Evolutionary conservation across 768 basidiomycete genomes (phyloP).

Genomic region (Fomitopsis pulvina): DNA sequence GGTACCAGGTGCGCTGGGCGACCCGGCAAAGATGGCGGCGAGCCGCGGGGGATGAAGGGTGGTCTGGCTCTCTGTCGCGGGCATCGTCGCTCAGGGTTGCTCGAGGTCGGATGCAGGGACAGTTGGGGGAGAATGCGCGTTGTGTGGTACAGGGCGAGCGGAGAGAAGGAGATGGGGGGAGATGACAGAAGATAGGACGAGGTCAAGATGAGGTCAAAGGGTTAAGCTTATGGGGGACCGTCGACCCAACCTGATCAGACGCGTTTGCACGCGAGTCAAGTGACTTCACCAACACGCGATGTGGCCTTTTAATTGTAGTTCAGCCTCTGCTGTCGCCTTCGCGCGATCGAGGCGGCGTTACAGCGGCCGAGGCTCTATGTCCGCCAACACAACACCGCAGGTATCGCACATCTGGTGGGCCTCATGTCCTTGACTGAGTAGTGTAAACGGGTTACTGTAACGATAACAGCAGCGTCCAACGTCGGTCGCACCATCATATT

Average conservation of each 20-base stretch:
- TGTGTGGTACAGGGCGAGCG: too few relatives aligned
- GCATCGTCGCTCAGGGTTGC: neutral
- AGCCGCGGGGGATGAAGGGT: constrained; percentile 66
- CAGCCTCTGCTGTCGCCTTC: neutral
- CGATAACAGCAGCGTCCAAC: too few relatives aligned
- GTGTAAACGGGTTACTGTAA: too few relatives aligned
- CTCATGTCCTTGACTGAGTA: too few relatives aligned
- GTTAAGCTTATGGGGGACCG: neutral
- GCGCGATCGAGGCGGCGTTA: constrained; percentile 1
- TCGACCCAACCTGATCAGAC: neutral
- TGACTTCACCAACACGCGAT: constrained; percentile 4
- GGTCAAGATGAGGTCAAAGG: neutral
- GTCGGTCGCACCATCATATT: too few relatives aligned
- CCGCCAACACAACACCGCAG: neutral
- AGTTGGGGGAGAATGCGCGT: too few relatives aligned
- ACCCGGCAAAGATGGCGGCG: constrained; percentile 61
- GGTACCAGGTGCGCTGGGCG: constrained; percentile 76
- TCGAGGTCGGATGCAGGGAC: neutral
- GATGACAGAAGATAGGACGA: neutral
- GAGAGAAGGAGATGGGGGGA: neutral
- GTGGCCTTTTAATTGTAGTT: neutral
- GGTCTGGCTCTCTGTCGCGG: constrained; percentile 2
- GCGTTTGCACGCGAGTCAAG: constrained; percentile 2
- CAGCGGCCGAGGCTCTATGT: neutral
- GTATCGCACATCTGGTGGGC: too few relatives aligned